Conservation (phyloP, 2,329 filamentous ascomycete genomes). For the Fusarium succisae region DNA sequence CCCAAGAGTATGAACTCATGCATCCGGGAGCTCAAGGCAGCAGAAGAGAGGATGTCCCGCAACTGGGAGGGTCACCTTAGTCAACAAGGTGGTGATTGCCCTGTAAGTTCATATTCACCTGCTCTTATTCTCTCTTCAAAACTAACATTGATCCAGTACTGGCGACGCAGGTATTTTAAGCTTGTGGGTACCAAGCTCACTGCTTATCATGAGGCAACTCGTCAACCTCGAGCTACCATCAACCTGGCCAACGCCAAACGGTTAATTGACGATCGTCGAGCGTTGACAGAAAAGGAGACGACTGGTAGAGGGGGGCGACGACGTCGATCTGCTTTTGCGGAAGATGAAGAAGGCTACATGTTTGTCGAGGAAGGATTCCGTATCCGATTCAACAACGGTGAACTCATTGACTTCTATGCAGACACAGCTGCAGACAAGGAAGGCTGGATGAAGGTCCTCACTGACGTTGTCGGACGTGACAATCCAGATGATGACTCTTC, state of each 20-base stretch:
- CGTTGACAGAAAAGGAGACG: conserved; percentile 85
- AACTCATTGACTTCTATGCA: conserved; percentile 98
- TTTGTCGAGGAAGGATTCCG: conserved; percentile 99
- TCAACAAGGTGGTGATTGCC: conserved; percentile 97
- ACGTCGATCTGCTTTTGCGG: conserved; percentile 93
- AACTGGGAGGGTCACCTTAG: conserved; percentile 90
- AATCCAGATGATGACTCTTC: conserved; percentile 58
- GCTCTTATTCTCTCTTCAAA: neutral
- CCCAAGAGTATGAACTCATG: conserved; percentile 99
- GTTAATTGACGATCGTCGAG: conserved; percentile 89
- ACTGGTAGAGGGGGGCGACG: conserved; percentile 79
- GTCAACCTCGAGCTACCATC: conserved; percentile 95
- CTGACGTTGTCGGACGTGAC: conserved; percentile 72
- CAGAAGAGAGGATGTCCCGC: conserved; percentile 80
- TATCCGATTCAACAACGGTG: conserved; percentile 97
- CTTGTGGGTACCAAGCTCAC: conserved; percentile 90
- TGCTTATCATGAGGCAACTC: conserved; percentile 93
- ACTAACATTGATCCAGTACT: conserved; percentile 74
- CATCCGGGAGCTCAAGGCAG: conserved; percentile 90
- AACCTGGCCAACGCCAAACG: conserved; percentile 93
- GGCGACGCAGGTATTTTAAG: conserved; percentile 98
- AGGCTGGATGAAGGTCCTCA: conserved; percentile 90
- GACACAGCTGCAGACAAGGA: conserved; percentile 89
- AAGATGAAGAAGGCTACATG: conserved; percentile 99
- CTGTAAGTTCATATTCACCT: conserved; percentile 68